Evolutionary conservation across 169 alveolate genomes (phyloP), one percentile per base, ranked within the genome.

Genomic region (Plasmodium falciparum): DNA sequence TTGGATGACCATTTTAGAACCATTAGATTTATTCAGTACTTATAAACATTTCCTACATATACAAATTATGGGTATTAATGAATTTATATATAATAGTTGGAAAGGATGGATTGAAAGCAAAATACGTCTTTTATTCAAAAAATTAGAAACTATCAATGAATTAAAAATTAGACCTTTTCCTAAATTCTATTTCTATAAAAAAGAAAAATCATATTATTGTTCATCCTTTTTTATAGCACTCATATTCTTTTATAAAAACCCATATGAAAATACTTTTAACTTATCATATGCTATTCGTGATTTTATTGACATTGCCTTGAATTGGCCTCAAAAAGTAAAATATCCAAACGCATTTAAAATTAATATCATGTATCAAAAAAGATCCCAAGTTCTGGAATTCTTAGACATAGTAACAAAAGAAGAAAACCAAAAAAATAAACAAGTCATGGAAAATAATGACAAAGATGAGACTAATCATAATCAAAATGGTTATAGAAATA

Each of bases 71-170:
- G 97, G 95, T 17, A 85, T 93, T 7, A 74, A 74, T 54, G 97
- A 95, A 54, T 94, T 91, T 29, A 97, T 94, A 45, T 94, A 94
- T 73, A 90, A 92, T 67, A 91, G 83, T 72, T 95, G 97, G 97
- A 93, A 94, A 50, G 97, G 97, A 1, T 95, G 97, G 97, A 95
- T 95, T 43, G 97, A 95, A 69, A 94, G 97, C 69, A 88, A 96
- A 74, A 88, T 95, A 74, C 78, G 97, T 39, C 85, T 95, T 39
- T 89, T 95, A 49, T 94, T 95, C 20, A 93, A 93, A 73, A 95
- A 94, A 69, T 67, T 95, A 67, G 97, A 95, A 74, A 80, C 93
- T 2, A 88, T 95, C 50, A 93, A 90, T 61, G 93, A 95, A 72
- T 93, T 94, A 29, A 95, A 78, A 47, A 95, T 95, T 22, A 89